These are phyloP conservation scores for Pseudohyphozyma bogoriensis DNA, from an alignment of 768 basidiomycete species.

Conservation along the genomic window DNA sequence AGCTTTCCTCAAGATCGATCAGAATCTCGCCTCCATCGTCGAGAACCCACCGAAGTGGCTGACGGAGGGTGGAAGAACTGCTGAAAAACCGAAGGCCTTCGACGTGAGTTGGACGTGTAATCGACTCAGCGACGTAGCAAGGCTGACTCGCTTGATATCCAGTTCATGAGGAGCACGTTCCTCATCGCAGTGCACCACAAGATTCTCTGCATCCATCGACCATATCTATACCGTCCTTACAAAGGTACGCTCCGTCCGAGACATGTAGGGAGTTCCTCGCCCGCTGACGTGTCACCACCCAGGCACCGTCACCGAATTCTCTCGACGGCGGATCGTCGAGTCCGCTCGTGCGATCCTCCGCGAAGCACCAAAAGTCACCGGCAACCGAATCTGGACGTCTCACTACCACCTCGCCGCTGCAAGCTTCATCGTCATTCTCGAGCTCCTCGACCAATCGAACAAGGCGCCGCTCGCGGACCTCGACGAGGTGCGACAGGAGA, in stretches of 20 bases:
- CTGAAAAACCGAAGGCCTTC: too few relatives aligned
- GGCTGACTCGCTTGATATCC: too few relatives aligned
- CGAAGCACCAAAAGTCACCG: slow-evolving; percentile 3
- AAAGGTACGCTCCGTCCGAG: slow-evolving; percentile 12
- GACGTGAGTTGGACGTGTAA: too few relatives aligned
- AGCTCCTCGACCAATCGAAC: slow-evolving; percentile 25
- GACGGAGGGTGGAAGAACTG: fast-evolving
- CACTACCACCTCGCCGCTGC: slow-evolving; percentile 24
- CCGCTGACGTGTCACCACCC: neutral
- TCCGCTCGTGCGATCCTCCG: slow-evolving; percentile 24
- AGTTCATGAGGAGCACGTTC: slow-evolving; percentile 18
- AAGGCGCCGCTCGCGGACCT: neutral
- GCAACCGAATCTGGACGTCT: slow-evolving; percentile 15
- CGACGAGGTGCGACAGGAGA: slow-evolving; percentile 18
- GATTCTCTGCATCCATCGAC: slow-evolving; percentile 25
- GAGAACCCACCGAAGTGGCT: slow-evolving; percentile 15
- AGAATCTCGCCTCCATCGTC: slow-evolving; percentile 15
- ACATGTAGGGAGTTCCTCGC: too few relatives aligned
- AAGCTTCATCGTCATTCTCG: slow-evolving; percentile 21
- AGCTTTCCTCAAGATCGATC: slow-evolving; percentile 20
- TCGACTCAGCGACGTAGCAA: too few relatives aligned
- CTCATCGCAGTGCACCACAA: slow-evolving; percentile 24
- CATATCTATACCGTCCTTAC: slow-evolving; percentile 19
- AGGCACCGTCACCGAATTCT: slow-evolving; percentile 8
- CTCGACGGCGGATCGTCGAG: slow-evolving; percentile 19